A percentile compares a stretch with the other conserved stretches of the same genome.
These are phyloP conservation scores for Rhizodiscina lignyota DNA, from an alignment of 495 filamentous ascomycete species.

Conservation along the genomic window DNA sequence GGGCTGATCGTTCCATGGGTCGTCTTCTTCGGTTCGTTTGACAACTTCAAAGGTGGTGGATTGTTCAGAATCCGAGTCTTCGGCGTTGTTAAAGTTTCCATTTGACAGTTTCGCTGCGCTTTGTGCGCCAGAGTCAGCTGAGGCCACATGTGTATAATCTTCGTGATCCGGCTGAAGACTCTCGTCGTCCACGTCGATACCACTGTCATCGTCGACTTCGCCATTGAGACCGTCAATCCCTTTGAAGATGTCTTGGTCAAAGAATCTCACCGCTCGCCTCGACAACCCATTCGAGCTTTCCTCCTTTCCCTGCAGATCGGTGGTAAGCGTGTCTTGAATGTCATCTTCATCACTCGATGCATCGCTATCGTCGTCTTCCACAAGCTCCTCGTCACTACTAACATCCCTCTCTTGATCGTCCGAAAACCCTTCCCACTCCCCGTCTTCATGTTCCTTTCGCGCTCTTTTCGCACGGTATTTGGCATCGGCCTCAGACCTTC, in stretches of 20 bases:
- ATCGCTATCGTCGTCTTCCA: conserved; percentile 31
- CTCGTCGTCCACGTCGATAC: conserved; percentile 29
- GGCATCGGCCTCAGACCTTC: conserved; percentile 58
- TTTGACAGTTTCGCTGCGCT: conserved; percentile 6
- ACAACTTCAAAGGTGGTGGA: conserved; percentile 30
- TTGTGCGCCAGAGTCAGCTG: conserved; percentile 25
- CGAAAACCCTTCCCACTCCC: conserved; percentile 84
- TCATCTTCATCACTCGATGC: conserved; percentile 38
- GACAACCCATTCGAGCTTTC: conserved; percentile 42
- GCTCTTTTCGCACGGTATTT: conserved; percentile 82
- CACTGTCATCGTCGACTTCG: conserved; percentile 32
- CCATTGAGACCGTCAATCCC: conserved; percentile 46
- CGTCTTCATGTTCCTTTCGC: conserved; percentile 64
- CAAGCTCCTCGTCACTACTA: conserved; percentile 20
- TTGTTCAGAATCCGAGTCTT: conserved; percentile 11
- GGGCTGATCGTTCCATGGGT: conserved; percentile 51
- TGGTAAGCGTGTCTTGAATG: conserved; percentile 29
- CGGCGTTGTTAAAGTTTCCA: background rate
- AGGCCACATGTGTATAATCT: no score
- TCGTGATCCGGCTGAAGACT: conserved; percentile 4
- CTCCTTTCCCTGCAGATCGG: conserved; percentile 31
- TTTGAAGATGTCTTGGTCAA: conserved; percentile 89
- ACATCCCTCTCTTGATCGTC: conserved; percentile 32
- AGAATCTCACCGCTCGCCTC: conserved; percentile 73
- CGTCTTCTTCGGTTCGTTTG: conserved; percentile 32